Conservation (phyloP, 345 rosid species). For the Brassica cretica region DNA sequence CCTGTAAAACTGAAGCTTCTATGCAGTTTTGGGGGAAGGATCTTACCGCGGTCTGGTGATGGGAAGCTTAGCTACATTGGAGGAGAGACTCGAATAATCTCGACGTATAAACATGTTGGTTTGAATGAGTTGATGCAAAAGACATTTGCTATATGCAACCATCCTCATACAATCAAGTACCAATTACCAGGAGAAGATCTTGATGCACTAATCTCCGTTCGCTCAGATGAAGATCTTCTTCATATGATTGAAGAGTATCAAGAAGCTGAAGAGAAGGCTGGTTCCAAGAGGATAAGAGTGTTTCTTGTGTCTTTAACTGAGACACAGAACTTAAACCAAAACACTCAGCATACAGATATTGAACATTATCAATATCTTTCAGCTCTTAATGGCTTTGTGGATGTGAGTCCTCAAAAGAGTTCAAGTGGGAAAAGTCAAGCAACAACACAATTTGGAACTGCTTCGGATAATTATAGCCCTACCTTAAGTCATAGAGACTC, state of each 20-base stretch:
- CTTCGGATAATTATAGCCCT: conserved; percentile 47
- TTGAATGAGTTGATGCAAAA: conserved; percentile 67
- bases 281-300: conserved; percentile 69
- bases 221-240: conserved; percentile 79
- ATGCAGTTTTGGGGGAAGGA: conserved; percentile 84
- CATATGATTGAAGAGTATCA: conserved; percentile 83
- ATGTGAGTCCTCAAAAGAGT: conserved; percentile 53
- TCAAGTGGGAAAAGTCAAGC: conserved; percentile 37
- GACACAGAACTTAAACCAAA: not conserved
- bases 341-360: conserved; percentile 43
- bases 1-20: conserved; percentile 64
- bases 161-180: conserved; percentile 77
- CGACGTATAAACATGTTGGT: conserved; percentile 49
- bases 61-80: conserved; percentile 89
- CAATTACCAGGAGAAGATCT: conserved; percentile 97
- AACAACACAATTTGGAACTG: conserved; percentile 47
- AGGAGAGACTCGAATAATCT: conserved; percentile 83
- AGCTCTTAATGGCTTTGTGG: conserved; percentile 71
- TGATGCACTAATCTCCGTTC: conserved; percentile 80
- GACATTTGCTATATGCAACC: conserved; percentile 63
- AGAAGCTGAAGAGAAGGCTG: conserved; percentile 60
- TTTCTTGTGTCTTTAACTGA: conserved; percentile 60
- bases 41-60: conserved; percentile 76
- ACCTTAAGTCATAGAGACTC: conserved; percentile 45
- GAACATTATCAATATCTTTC: conserved; percentile 58